A percentile compares a stretch with the other conserved stretches of the same genome.
Conservation (phyloP, 2,329 filamentous ascomycete species). For the Shiraia bambusicola region DNA sequence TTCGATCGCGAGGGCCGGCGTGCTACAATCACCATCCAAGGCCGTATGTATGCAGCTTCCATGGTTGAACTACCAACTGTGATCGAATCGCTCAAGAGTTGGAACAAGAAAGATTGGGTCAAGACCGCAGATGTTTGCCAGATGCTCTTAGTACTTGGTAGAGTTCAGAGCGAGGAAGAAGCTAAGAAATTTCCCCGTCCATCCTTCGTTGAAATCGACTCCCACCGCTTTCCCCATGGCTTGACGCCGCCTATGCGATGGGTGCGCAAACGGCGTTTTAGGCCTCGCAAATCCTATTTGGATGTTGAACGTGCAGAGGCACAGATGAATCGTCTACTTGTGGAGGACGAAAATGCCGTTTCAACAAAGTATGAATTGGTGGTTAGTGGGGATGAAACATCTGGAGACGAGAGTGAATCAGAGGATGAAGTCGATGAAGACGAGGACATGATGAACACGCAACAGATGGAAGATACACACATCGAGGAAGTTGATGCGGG, state of each 20-base stretch:
- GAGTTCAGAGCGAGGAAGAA: constrained; percentile 59
- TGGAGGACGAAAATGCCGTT: constrained; percentile 65
- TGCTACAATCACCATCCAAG: constrained; percentile 70
- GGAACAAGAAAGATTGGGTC: constrained; percentile 83
- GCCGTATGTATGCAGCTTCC: constrained; percentile 71
- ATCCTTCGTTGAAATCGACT: constrained; percentile 66
- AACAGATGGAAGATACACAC: constrained; percentile 44
- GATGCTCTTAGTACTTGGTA: constrained; percentile 78
- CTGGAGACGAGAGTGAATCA: constrained; percentile 37
- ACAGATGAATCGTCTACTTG: constrained; percentile 72
- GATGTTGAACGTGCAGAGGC: constrained; percentile 84
- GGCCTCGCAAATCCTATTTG: constrained; percentile 77
- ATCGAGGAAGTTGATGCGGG: constrained; percentile 43
- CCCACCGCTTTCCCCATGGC: constrained; percentile 77
- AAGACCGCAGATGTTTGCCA: constrained; percentile 88
- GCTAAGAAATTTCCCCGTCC: constrained; percentile 63
- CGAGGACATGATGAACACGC: constrained; percentile 46
- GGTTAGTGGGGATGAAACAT: constrained; percentile 48
- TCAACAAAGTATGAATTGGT: constrained; percentile 60
- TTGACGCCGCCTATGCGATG: constrained; percentile 87
- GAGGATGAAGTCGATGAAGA: constrained; percentile 45
- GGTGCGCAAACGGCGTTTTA: constrained; percentile 77
- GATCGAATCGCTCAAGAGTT: constrained; percentile 89
- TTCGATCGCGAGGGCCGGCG: constrained; percentile 72
- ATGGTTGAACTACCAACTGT: constrained; percentile 85